Base-by-base conservation (phyloP, 2,329 filamentous ascomycete species). In the Orbilia brochopaga region DNA sequence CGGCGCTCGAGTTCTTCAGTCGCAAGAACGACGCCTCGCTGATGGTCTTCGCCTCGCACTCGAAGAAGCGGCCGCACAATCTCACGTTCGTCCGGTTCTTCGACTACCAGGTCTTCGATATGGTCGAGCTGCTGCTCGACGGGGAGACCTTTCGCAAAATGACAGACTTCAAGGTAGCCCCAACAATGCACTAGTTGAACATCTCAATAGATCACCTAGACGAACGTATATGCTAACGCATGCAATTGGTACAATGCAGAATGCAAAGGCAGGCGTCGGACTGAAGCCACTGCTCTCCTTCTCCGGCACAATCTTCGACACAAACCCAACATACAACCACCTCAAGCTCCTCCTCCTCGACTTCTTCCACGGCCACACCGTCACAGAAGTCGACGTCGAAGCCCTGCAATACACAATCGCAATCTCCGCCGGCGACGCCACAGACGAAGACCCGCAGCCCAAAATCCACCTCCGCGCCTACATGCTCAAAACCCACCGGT, bases 41-140 rank as follows among this genome's bases (percentile, higher is more conserved):
- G 53, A 85, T 97, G 75, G 85, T 94, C 75, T 96, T 96, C 77
- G 92, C 88, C 58, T 88, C 86, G 79, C 89, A 88, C 80, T 91
- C 86, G 80, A 99, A 97, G 85, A 99, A 97, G 85, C 85, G 94
- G n/a, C 92, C 92, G 3, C 92, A 99, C 80, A 88, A 88, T 74
- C 80, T 99, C 77, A 97, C 92, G 0, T 81, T 97, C 51, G 84
- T 89, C 44, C 87, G 94, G 74, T 90, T 90, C 48, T 97, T 96
- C 79, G 86, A 88, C 77, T 87, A 90, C 82, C 92, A 94, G 81
- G 84, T 96, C 15, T 85, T 97, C 75, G 95, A 99, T 80, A 96
- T 99, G 91, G 83, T 96, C 61, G 94, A 99, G 84, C 81, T 97
- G 77, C 84, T 91, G 79, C 85, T 99, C 69, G 88, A 97, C 77